Evolutionary conservation across 805 yeast genomes (phyloP).

Genomic region (Saturnispora dispora): DNA sequence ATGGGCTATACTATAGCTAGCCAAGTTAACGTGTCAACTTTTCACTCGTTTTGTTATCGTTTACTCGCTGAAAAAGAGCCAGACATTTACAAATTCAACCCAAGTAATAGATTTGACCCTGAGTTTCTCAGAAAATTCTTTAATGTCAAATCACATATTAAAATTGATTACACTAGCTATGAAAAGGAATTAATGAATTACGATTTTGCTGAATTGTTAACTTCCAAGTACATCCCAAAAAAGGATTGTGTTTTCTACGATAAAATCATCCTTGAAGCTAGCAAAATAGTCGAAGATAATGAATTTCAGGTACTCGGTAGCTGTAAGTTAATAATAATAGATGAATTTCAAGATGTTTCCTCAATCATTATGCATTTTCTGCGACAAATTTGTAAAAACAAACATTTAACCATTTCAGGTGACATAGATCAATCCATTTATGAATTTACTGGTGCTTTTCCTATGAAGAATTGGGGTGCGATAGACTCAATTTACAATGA

Average conservation of each 20-base stretch:
- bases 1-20: constrained; percentile 29
- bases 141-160: neutral
- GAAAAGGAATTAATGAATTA: neutral
- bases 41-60: constrained; percentile 53
- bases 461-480: constrained; percentile 14
- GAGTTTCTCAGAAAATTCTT: constrained; percentile 1
- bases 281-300: constrained; percentile 1
- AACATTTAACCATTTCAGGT: constrained; percentile 60
- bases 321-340: constrained; percentile 35
- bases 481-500: constrained; percentile 1
- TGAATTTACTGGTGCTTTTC: constrained; percentile 49
- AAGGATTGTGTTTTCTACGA: constrained; percentile 7
- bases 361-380: constrained; percentile 40
- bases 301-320: neutral
- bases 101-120: neutral
- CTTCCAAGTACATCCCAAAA: constrained; percentile 5
- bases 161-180: neutral
- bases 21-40: constrained; percentile 42
- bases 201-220: constrained; percentile 2
- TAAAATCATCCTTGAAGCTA: constrained; percentile 12
- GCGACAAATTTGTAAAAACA: constrained; percentile 27
- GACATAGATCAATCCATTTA: constrained; percentile 66
- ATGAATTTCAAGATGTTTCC: constrained; percentile 69
- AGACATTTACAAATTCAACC: neutral
- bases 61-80: constrained; percentile 32